Evolutionary conservation across 306 rosid species (phyloP), one percentile per base, ranked within the genome.

Genomic region (Cucurbita pepo): DNA sequence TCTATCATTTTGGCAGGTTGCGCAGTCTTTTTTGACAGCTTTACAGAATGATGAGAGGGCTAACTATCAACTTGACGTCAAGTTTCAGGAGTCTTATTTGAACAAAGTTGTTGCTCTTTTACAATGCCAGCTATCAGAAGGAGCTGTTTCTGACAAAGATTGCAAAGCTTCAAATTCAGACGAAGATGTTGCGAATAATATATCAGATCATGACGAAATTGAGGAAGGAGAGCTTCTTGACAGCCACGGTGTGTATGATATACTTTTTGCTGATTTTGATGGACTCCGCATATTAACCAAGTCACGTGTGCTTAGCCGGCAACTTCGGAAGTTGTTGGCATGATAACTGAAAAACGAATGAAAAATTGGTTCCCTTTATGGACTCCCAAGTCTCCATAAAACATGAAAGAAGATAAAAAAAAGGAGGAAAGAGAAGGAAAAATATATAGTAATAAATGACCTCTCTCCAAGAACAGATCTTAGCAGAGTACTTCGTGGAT

Each of bases 221-320:
- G 99, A 94, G 82, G 99, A 94, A 77, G 99, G 99, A 71, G 99
- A 94, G 80, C 96, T 94, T 79, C 99, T 90, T 18, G 97, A 89
- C 76, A 91, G 92, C 84, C 97, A 91, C 69, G 99, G 99, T 91
- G 81, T 83, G 96, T 71, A 52, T 52, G 34, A 37, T 53, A 36
- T 51, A 53, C 50, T 53, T 51, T 6, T 53, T 53, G 9, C 50
- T 71, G 72, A 47, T 69, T 63, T n/a, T 16, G 45, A 38, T 69
- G 44, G 44, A 69, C 19, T 19, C 10, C 7, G 7, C 55, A 43
- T 21, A 36, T 45, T 45, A 43, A 45, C 38, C 44, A 66, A 12
- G 40, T 21, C 72, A 66, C 18, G 11, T 21, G 71, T 54, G 44
- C 38, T 65, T 21, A 43, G 38, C 25, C 1, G 22, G 30, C 1